These are phyloP conservation scores for Schizochytrium sp. DNA, from an alignment of 108 stramenopile species.

Conservation along the genomic window DNA sequence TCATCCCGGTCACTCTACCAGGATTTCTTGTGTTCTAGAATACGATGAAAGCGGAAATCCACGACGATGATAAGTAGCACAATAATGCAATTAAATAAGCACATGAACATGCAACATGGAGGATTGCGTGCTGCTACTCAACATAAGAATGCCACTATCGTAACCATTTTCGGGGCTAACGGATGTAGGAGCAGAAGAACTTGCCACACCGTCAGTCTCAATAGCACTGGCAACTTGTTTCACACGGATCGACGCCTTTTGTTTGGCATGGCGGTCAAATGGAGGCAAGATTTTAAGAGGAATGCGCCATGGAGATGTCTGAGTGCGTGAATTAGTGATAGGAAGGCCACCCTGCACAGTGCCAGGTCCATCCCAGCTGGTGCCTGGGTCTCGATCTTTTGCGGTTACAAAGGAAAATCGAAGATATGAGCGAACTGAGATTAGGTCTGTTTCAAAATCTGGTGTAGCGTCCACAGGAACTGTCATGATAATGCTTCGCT, in stretches of 20 bases:
- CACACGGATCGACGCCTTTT: neutral
- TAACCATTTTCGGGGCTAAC: neutral
- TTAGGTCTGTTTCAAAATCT: conserved; percentile 34
- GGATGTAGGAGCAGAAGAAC: neutral
- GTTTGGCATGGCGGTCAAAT: neutral
- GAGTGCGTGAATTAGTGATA: conserved; percentile 31
- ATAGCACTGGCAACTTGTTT: neutral
- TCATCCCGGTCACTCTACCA: too few relatives aligned
- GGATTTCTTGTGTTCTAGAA: too few relatives aligned
- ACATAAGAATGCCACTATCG: conserved; percentile 36
- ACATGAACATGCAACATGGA: conserved; percentile 51
- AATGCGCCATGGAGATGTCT: conserved; percentile 47
- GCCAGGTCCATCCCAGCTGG: conserved; percentile 2
- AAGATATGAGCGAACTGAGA: conserved; percentile 17
- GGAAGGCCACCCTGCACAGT: conserved; percentile 22
- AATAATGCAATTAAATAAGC: neutral
- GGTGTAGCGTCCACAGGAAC: conserved; percentile 35
- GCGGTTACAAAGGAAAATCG: conserved; percentile 48
- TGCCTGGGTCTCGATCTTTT: neutral
- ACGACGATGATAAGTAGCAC: too few relatives aligned
- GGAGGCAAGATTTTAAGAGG: conserved; percentile 39
- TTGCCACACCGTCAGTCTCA: neutral
- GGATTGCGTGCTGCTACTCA: conserved; percentile 59
- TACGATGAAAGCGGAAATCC: too few relatives aligned
- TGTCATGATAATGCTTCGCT: neutral